phyloP scores from a whole-genome alignment of 345 rosid genomes.

The Eucalyptus pauciflora region DNA sequence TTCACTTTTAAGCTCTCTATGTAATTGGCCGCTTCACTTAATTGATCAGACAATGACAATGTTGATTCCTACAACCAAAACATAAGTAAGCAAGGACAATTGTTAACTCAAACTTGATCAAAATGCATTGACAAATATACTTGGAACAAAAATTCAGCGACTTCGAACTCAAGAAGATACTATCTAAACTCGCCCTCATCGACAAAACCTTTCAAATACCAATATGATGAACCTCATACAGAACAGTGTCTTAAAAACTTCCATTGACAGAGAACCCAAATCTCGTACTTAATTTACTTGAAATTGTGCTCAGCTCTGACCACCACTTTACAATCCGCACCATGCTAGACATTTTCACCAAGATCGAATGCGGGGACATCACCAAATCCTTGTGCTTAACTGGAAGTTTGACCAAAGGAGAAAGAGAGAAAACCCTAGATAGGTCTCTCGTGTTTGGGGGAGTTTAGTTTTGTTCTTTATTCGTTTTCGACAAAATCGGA shows the following conservation, averaged over 20 bases:
- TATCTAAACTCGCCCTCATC: background rate
- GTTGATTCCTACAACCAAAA: constrained; percentile 14
- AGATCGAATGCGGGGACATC: background rate
- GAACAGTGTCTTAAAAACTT: background rate
- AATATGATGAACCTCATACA: background rate
- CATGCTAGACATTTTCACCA: background rate
- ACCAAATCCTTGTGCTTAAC: background rate
- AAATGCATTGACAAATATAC: background rate
- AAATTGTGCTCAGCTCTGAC: background rate
- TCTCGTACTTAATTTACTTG: background rate
- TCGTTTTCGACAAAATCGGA: background rate
- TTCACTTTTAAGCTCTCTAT: constrained; percentile 38
- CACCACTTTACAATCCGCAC: background rate
- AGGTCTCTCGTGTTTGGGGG: background rate
- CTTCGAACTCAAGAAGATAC: background rate
- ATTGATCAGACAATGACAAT: constrained; percentile 35
- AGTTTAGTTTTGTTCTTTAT: background rate
- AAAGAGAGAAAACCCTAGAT: background rate
- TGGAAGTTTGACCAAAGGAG: background rate
- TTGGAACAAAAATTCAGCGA: background rate
- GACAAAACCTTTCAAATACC: background rate
- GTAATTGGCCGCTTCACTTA: constrained; percentile 41
- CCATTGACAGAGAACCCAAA: background rate
- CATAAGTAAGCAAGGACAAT: background rate
- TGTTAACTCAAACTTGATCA: background rate